These are phyloP conservation scores for Phytophthora fragariaefolia DNA, from an alignment of 352 stramenopile genomes.

Conservation along the genomic window DNA sequence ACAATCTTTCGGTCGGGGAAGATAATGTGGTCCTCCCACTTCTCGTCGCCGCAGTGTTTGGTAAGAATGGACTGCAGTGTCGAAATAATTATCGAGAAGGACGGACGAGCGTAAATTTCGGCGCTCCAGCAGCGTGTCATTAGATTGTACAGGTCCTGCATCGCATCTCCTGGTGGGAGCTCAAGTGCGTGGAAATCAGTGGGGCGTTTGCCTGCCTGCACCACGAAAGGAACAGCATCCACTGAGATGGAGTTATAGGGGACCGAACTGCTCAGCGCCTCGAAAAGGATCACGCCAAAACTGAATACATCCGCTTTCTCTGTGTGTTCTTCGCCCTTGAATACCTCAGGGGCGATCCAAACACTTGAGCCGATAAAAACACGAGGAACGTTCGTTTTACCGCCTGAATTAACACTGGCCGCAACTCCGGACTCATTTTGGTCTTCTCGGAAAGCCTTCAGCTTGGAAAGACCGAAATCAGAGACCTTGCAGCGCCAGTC, in stretches of 20 bases:
- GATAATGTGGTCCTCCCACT: conserved; percentile 87
- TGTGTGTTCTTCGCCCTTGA: conserved; percentile 86
- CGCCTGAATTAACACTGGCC: conserved; percentile 2
- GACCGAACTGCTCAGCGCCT: conserved; percentile 65
- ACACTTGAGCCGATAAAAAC: conserved; percentile 88
- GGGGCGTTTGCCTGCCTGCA: conserved; percentile 78
- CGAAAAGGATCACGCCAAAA: conserved; percentile 87
- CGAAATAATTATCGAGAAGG: conserved; percentile 86
- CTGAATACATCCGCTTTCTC: conserved; percentile 92
- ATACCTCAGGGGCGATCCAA: conserved; percentile 92
- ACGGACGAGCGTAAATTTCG: conserved; percentile 70
- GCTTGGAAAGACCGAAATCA: conserved; percentile 89
- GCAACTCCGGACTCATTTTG: conserved; percentile 43
- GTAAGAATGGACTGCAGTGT: conserved; percentile 71
- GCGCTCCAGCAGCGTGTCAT: conserved; percentile 85
- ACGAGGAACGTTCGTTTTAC: conserved; percentile 35
- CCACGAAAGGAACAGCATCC: conserved; percentile 83
- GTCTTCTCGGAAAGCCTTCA: conserved; percentile 80
- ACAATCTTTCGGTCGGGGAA: conserved; percentile 83
- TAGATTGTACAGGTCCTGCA: conserved; percentile 72
- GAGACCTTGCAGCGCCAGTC: conserved; percentile 92
- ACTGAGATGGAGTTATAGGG: conserved; percentile 83
- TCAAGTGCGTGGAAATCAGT: conserved; percentile 79
- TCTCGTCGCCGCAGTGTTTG: conserved; percentile 75
- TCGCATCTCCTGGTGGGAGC: conserved; percentile 47